phyloP scores from a whole-genome alignment of 805 yeast species.

The Candida railenensis region DNA sequence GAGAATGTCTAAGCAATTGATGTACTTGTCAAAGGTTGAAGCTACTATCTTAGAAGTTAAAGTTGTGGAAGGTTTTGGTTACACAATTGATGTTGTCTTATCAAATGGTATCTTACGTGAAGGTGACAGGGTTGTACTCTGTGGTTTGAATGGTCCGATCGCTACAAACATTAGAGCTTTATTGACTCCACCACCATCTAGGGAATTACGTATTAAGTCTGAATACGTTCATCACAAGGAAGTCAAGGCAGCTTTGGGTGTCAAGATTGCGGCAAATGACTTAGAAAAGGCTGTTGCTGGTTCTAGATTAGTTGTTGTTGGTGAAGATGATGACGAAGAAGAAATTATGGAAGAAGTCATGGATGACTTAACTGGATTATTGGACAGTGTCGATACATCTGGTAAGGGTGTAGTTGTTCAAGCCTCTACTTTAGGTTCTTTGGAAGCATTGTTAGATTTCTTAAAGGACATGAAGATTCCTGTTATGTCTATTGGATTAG shows the following conservation, averaged over 20 bases:
- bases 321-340: slow-evolving; percentile 97
- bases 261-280: slow-evolving; percentile 96
- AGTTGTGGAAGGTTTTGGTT: slow-evolving; percentile 97
- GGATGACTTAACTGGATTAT: slow-evolving; percentile 94
- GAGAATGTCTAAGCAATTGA: slow-evolving; percentile 98
- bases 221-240: slow-evolving; percentile 95
- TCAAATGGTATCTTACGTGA: slow-evolving; percentile 95
- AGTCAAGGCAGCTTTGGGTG: slow-evolving; percentile 99
- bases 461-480: slow-evolving; percentile 98
- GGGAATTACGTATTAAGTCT: slow-evolving; percentile 95
- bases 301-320: slow-evolving; percentile 90
- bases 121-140: slow-evolving; percentile 91
- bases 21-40: slow-evolving; percentile 90
- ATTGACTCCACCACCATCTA: slow-evolving; percentile 94
- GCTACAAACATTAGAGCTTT: slow-evolving; percentile 95
- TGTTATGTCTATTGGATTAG: slow-evolving; percentile 96
- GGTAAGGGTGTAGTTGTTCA: slow-evolving; percentile 99
- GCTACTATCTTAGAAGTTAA: slow-evolving; percentile 97
- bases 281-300: slow-evolving; percentile 99
- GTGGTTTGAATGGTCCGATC: slow-evolving; percentile 98
- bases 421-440: slow-evolving; percentile 96
- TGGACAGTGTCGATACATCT: slow-evolving; percentile 90
- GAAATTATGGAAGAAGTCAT: slow-evolving; percentile 96
- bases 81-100: slow-evolving; percentile 95
- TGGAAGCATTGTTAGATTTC: slow-evolving; percentile 96